phyloP scores from a whole-genome alignment of 169 alveolate species.

The Eimeria tenella region DNA sequence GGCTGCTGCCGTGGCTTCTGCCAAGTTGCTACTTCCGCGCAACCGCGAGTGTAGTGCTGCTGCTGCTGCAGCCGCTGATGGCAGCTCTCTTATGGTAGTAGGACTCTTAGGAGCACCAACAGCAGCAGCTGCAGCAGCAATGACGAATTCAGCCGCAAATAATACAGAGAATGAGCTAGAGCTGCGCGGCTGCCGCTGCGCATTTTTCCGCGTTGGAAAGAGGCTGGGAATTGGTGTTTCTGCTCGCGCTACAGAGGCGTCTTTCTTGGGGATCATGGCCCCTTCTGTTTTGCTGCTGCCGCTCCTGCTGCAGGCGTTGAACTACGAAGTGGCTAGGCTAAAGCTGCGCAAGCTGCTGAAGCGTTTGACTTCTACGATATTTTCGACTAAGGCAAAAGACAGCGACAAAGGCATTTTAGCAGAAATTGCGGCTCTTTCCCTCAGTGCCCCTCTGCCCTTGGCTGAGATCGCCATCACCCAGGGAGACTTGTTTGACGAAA shows the following conservation, averaged over 20 bases:
- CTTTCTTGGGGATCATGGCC: no score
- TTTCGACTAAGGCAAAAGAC: slow-evolving; percentile 5
- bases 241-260: no score
- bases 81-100: neutral
- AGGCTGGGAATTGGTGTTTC: no score
- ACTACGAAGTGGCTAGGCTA: slow-evolving; percentile 64
- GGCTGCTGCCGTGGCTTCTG: neutral
- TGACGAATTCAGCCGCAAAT: no score
- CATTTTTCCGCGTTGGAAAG: no score
- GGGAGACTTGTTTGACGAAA: slow-evolving; percentile 72
- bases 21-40: neutral
- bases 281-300: neutral
- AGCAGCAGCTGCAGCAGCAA: no score
- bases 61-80: neutral
- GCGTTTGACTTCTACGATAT: slow-evolving; percentile 60
- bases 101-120: no score
- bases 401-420: slow-evolving; percentile 20
- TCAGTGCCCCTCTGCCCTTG: slow-evolving; percentile 62
- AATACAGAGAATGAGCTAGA: no score
- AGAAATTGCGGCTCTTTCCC: slow-evolving; percentile 52
- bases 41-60: neutral
- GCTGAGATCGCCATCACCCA: slow-evolving; percentile 53
- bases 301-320: slow-evolving; percentile 57
- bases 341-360: slow-evolving; percentile 72
- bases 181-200: no score